Base-by-base conservation (phyloP, 2,329 filamentous ascomycete genomes). In the Aureobasidium namibiae region DNA sequence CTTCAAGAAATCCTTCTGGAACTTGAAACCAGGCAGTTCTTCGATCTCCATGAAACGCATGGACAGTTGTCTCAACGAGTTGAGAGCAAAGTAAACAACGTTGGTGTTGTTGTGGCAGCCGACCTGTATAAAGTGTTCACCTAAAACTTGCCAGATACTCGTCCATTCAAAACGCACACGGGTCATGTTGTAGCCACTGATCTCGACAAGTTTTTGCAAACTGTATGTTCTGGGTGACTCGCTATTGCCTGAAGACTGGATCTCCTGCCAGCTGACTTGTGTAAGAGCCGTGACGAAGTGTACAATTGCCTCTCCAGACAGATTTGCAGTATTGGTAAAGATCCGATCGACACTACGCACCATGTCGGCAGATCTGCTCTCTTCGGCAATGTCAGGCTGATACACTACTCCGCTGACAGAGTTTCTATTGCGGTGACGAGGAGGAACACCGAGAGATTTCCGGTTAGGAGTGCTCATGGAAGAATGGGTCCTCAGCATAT, bases 1-100 rank as follows among this genome's bases (percentile, higher is more conserved):
- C 74, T 96, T 97, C 57, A 99, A 76, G 72, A 99, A 99, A 71
- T 99, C 92, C 72, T 99, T 99, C 68, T 99, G 94, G 70, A 99
- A 99, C 73, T 97, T 97, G 82, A 99, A 99, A 68, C 95, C 94
- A 1, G 94, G 90, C 65, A 99, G 75, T 72, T 99, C 94, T 71
- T 96, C 94, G 62, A 97, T 91, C 73, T 99, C 94, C 88, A 99
- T 89, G 70, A 99, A 99, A 18, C 92, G 88, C 92, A 99, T 97
- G 0, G 92, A 96, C 41, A 99, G 77, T 72, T 99, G 94, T 41
- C 95, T 85, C 45, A 99, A 76, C 3, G 92, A 96, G 75, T 99
- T 95, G 29, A 99, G 80, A 3, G 94, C 94, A 69, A 99, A 99
- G 76, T 95, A 97, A 11, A 99, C 95, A 56, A 99, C 94, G 7